phyloP scores from a whole-genome alignment of 352 stramenopile genomes.

The Pythium chondricola region DNA sequence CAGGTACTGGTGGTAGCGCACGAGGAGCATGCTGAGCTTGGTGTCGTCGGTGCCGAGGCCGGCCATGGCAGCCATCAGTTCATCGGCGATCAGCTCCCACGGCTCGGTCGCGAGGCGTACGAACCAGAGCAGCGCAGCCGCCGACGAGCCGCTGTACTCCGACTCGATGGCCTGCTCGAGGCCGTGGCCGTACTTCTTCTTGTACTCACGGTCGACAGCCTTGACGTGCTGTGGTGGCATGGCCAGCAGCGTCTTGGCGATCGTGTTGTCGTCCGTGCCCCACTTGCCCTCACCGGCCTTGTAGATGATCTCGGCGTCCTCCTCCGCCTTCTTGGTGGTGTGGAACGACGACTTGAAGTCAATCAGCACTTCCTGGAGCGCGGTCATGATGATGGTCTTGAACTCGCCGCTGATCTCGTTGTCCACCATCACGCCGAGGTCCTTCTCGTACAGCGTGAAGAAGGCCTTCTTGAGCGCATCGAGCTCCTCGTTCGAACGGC shows the following conservation, averaged over 20 bases:
- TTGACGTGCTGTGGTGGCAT: constrained; percentile 56
- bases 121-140: constrained; percentile 51
- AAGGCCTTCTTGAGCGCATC: constrained; percentile 41
- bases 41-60: constrained; percentile 66
- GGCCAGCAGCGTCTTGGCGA: constrained; percentile 54
- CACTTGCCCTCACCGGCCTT: constrained; percentile 75
- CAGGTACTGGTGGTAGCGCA: constrained; percentile 68
- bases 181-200: constrained; percentile 50
- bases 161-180: constrained; percentile 50
- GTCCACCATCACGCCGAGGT: constrained; percentile 27
- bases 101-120: constrained; percentile 51
- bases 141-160: constrained; percentile 59
- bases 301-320: constrained; percentile 60
- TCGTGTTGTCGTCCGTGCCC: constrained; percentile 62
- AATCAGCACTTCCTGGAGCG: constrained; percentile 22
- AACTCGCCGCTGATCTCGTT: constrained; percentile 34
- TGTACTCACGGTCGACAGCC: constrained; percentile 52
- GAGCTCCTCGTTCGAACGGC: constrained; percentile 31
- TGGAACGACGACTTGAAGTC: constrained; percentile 38
- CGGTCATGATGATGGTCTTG: constrained; percentile 28
- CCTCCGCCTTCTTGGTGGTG: constrained; percentile 53
- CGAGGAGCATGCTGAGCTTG: constrained; percentile 48
- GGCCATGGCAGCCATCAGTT: constrained; percentile 59
- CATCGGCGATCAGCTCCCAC: constrained; percentile 51
- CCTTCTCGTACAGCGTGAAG: constrained; percentile 35